A percentile compares a stretch with the other conserved stretches of the same genome.
Evolutionary conservation across 2,329 filamentous ascomycete genomes (phyloP).

Genomic region (Paraphaeosphaeria minitans): DNA sequence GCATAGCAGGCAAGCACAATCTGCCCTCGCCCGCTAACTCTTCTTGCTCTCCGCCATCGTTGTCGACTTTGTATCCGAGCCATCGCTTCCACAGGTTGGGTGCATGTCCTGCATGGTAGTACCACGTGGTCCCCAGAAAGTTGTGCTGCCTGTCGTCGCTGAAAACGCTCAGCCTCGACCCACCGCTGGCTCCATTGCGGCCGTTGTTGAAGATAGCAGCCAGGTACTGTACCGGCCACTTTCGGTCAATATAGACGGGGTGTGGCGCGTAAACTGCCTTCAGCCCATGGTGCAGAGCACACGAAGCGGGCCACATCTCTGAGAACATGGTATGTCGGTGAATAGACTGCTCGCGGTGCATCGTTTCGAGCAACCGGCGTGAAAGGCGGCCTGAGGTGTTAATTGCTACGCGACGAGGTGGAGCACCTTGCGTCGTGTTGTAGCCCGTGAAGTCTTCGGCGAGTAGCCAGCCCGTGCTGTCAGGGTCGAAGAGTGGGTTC

Average conservation of each 20-base stretch:
- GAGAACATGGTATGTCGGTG: conserved; percentile 74
- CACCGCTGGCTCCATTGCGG: conserved; percentile 56
- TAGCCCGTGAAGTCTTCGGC: conserved; percentile 73
- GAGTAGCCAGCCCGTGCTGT: conserved; percentile 75
- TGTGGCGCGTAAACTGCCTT: conserved; percentile 73
- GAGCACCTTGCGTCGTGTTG: conserved; percentile 57
- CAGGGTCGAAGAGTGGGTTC: conserved; percentile 76
- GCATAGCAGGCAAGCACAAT: conserved; percentile 56
- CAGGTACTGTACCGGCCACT: conserved; percentile 60
- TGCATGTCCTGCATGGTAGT: conserved; percentile 59
- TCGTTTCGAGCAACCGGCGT: conserved; percentile 67
- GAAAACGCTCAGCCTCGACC: conserved; percentile 55
- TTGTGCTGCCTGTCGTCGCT: conserved; percentile 58
- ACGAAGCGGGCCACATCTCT: conserved; percentile 77
- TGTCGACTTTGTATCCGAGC: conserved; percentile 60
- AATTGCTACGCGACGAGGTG: conserved; percentile 72
- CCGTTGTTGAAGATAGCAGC: conserved; percentile 63
- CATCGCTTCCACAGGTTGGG: conserved; percentile 62
- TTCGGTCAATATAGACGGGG: conserved; percentile 61
- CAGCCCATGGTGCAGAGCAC: conserved; percentile 75
- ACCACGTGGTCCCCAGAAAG: conserved; percentile 59
- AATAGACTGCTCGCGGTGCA: conserved; percentile 76
- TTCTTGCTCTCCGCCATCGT: conserved; percentile 53
- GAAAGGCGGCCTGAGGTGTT: conserved; percentile 73
- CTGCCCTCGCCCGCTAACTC: conserved; percentile 54